Evolutionary conservation across 768 basidiomycete species (phyloP).

Genomic region (Kwoniella shandongensis): DNA sequence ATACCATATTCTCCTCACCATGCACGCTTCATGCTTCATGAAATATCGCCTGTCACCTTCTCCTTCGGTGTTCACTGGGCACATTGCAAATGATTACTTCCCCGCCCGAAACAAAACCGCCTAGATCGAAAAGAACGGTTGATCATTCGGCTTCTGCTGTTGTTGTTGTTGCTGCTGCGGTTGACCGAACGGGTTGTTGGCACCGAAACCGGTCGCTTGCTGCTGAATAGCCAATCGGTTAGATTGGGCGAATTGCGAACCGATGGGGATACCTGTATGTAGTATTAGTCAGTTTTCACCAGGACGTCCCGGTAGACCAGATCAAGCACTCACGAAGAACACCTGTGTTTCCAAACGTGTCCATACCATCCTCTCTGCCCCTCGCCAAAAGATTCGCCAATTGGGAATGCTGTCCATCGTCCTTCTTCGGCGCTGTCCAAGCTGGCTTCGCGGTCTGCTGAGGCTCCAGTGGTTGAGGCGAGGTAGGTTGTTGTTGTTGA

Average conservation of each 20-base stretch:
- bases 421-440: conserved; percentile 39
- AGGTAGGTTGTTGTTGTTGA: conserved; percentile 50
- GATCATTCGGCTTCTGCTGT: conserved; percentile 57
- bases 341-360: conserved; percentile 93
- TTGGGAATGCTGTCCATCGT: conserved; percentile 70
- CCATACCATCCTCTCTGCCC: conserved; percentile 75
- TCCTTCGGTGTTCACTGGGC: no score
- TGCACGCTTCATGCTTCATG: neutral
- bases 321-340: conserved; percentile 59
- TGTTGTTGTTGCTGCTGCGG: conserved; percentile 61
- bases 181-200: conserved; percentile 53
- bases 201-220: conserved; percentile 35
- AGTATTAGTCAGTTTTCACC: conserved; percentile 6
- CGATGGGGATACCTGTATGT: conserved; percentile 57
- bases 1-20: neutral
- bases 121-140: conserved; percentile 77
- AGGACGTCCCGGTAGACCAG: neutral
- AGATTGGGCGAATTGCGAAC: conserved; percentile 58
- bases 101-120: no score
- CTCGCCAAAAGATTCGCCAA: conserved; percentile 82
- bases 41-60: neutral
- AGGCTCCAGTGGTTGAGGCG: conserved; percentile 56
- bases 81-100: no score
- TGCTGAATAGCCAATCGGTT: conserved; percentile 49
- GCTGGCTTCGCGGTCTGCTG: conserved; percentile 55